Conservation (phyloP, 108 stramenopile genomes). For the Fragilariopsis cylindrus region DNA sequence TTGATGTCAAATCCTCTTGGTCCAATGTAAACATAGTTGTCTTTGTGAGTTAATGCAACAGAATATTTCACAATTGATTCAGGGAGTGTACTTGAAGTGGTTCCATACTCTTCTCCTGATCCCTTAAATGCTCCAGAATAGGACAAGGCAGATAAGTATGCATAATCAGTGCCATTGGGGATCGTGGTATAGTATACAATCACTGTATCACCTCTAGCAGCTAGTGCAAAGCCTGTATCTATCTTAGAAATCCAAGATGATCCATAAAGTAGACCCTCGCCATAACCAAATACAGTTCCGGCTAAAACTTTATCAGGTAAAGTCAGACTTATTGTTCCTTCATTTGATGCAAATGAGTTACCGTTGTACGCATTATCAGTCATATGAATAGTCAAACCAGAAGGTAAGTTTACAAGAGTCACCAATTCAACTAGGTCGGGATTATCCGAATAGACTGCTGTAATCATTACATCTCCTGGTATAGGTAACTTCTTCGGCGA, state of each 20-base stretch:
- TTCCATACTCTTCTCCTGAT: not conserved
- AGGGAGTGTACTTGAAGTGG: slow-evolving; percentile 21
- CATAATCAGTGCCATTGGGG: not conserved
- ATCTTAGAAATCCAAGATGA: slow-evolving; percentile 16
- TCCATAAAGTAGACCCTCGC: slow-evolving; percentile 4
- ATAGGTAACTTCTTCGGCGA: not conserved
- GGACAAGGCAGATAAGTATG: slow-evolving; percentile 7
- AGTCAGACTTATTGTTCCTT: slow-evolving; percentile 38
- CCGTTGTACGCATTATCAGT: slow-evolving; percentile 56
- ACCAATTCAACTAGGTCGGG: slow-evolving; percentile 48
- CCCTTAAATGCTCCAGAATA: not conserved
- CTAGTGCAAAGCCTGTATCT: slow-evolving; percentile 24
- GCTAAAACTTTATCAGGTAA: slow-evolving; percentile 9
- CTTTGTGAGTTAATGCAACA: slow-evolving; percentile 14
- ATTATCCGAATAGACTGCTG: slow-evolving; percentile 35
- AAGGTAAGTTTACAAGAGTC: slow-evolving; percentile 39
- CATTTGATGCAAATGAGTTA: slow-evolving; percentile 29
- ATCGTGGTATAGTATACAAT: slow-evolving; percentile 16
- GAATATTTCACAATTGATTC: slow-evolving; percentile 4
- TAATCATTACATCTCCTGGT: slow-evolving; percentile 42
- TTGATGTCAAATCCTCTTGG: slow-evolving; percentile 13
- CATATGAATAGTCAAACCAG: slow-evolving; percentile 25
- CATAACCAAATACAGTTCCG: slow-evolving; percentile 38
- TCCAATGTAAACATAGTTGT: slow-evolving; percentile 37
- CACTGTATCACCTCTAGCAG: slow-evolving; percentile 27